Evolutionary conservation across 345 rosid species (phyloP).

Genomic region (Aquilaria sinensis): DNA sequence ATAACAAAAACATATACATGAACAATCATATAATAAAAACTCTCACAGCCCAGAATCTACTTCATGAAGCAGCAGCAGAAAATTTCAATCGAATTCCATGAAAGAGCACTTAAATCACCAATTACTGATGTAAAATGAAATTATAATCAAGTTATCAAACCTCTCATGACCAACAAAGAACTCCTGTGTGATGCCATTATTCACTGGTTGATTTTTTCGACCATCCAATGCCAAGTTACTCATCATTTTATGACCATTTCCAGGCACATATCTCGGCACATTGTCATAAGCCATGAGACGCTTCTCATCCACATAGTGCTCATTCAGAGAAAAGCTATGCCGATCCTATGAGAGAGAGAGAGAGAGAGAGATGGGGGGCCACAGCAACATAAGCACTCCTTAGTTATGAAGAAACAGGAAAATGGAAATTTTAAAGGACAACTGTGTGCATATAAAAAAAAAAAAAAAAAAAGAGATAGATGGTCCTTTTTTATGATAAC

Average conservation of each 20-base stretch:
- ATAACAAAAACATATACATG: too few species aligned
- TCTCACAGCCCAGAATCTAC: too few species aligned
- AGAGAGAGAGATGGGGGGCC: neutral
- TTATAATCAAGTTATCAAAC: slow-evolving; percentile 14
- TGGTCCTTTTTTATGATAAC: slow-evolving; percentile 1
- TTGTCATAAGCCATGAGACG: slow-evolving; percentile 18
- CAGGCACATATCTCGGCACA: slow-evolving; percentile 20
- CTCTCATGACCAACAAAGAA: slow-evolving; percentile 25
- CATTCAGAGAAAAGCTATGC: slow-evolving; percentile 25
- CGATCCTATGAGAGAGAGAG: slow-evolving; percentile 23
- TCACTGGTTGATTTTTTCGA: slow-evolving; percentile 19
- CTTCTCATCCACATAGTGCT: slow-evolving; percentile 21
- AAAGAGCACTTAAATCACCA: too few species aligned
- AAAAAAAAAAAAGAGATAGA: neutral
- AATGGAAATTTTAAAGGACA: neutral
- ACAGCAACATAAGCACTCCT: neutral
- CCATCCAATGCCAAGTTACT: slow-evolving; percentile 15
- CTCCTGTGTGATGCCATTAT: slow-evolving; percentile 21
- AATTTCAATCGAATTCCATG: too few species aligned
- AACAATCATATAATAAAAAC: too few species aligned
- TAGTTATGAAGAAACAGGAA: slow-evolving; percentile 4
- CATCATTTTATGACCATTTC: slow-evolving; percentile 11
- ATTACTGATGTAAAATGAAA: too few species aligned
- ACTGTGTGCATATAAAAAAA: neutral
- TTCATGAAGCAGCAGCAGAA: too few species aligned